These are phyloP conservation scores for Pichia ethanolica DNA, from an alignment of 805 yeast species.

Conservation along the genomic window DNA sequence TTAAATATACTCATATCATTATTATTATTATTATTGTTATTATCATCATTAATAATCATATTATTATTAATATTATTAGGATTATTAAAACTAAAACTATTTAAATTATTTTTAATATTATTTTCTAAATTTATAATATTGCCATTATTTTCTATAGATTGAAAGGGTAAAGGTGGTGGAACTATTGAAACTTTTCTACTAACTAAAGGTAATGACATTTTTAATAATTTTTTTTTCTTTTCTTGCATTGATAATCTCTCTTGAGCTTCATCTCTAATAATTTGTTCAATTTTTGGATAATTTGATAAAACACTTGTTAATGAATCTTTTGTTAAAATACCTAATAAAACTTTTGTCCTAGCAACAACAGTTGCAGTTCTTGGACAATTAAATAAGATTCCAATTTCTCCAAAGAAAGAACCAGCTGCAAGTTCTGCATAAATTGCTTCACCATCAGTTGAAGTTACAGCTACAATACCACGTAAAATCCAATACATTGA, in stretches of 20 bases:
- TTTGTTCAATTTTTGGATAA: slow-evolving; percentile 58
- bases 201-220: slow-evolving; percentile 15
- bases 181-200: slow-evolving; percentile 7
- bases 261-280: slow-evolving; percentile 73
- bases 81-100: too few relatives aligned
- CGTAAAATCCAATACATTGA: slow-evolving; percentile 77
- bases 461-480: slow-evolving; percentile 70
- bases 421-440: slow-evolving; percentile 67
- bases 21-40: too few relatives aligned
- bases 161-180: slow-evolving; percentile 6
- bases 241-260: slow-evolving; percentile 68
- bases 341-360: slow-evolving; percentile 55
- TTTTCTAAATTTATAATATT: not conserved
- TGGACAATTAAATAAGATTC: slow-evolving; percentile 66
- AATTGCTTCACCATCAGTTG: slow-evolving; percentile 69
- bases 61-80: too few relatives aligned
- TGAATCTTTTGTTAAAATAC: slow-evolving; percentile 60
- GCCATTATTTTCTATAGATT: not conserved
- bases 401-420: slow-evolving; percentile 72
- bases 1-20: slow-evolving; percentile 2
- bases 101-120: not conserved
- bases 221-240: slow-evolving; percentile 43
- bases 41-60: too few relatives aligned
- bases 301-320: slow-evolving; percentile 50
- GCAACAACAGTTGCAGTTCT: slow-evolving; percentile 76